Percentiles rank a stretch among this genome's conserved stretches.
phyloP scores from a whole-genome alignment of 106 monocot genomes.

The Dendrobium nobile region DNA sequence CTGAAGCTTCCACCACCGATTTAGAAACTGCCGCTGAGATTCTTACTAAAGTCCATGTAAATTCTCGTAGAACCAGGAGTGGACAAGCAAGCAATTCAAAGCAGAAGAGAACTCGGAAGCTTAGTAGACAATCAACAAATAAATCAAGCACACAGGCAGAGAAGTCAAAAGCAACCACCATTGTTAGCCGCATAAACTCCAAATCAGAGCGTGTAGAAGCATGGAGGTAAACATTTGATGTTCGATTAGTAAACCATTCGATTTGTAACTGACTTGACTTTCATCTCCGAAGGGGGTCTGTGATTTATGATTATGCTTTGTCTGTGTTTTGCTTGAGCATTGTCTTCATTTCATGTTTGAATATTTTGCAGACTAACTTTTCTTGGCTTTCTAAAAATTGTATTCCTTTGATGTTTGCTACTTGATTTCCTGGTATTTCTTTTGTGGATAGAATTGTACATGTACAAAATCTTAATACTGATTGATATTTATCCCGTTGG shows the following conservation, averaged over 20 bases:
- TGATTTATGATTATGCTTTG: not conserved
- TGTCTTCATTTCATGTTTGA: not conserved
- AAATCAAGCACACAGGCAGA: slow-evolving; percentile 19
- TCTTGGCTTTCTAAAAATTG: not conserved
- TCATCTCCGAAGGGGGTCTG: not conserved
- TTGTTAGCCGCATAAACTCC: slow-evolving; percentile 69
- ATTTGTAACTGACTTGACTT: not conserved
- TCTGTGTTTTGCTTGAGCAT: not conserved
- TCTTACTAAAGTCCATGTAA: not conserved
- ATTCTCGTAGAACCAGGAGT: slow-evolving; percentile 19
- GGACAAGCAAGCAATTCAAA: slow-evolving; percentile 20
- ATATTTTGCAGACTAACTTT: not conserved
- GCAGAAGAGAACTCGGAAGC: slow-evolving; percentile 33
- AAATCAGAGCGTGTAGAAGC: slow-evolving; percentile 67
- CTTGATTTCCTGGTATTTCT: not conserved
- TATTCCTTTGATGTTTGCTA: not conserved
- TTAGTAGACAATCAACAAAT: slow-evolving; percentile 15
- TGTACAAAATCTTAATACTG: not conserved
- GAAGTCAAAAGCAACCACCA: slow-evolving; percentile 50
- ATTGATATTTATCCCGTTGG: not conserved
- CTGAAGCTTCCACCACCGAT: slow-evolving; percentile 12
- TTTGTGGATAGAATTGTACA: not conserved
- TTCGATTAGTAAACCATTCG: not conserved
- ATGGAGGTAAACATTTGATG: slow-evolving; percentile 56
- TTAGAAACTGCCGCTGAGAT: slow-evolving; percentile 11